Conservation (phyloP, 768 basidiomycete species). For the Xerocomellus dryophilus region DNA sequence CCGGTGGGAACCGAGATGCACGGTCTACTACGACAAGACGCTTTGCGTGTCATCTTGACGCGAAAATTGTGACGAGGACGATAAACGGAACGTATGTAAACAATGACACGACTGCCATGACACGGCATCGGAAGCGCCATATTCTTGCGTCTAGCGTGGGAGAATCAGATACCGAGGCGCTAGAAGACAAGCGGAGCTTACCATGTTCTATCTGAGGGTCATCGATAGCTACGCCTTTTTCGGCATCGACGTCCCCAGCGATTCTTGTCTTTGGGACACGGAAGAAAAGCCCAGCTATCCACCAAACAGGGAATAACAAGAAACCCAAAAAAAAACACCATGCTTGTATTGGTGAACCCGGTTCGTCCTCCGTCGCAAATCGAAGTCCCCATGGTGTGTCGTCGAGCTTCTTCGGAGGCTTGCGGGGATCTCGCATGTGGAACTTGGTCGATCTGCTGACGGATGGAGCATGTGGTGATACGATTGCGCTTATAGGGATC, state of each 20-base stretch:
- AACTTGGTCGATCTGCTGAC: constrained; percentile 55
- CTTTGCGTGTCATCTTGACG: constrained; percentile 29
- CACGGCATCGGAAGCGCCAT: constrained; percentile 74
- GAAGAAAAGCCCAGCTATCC: constrained; percentile 57
- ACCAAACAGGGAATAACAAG: constrained; percentile 53
- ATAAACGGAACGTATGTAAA: constrained; percentile 80
- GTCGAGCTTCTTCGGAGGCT: constrained; percentile 51
- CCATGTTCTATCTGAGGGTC: constrained; percentile 79
- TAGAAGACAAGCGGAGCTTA: constrained; percentile 34
- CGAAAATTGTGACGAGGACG: constrained; percentile 67
- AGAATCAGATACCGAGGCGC: constrained; percentile 1
- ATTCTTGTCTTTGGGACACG: constrained; percentile 60
- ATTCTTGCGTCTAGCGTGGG: constrained; percentile 56
- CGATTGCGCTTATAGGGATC: constrained; percentile 75
- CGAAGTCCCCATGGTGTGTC: constrained; percentile 62
- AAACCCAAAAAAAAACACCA: constrained; percentile 82
- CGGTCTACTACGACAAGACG: constrained; percentile 9
- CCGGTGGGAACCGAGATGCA: constrained; percentile 3
- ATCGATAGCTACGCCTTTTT: constrained; percentile 71
- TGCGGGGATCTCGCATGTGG: constrained; percentile 80
- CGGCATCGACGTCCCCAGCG: constrained; percentile 51
- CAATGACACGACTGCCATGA: constrained; percentile 64
- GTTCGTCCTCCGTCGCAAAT: constrained; percentile 52
- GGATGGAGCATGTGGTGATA: constrained; percentile 78
- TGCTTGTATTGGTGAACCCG: constrained; percentile 56